phyloP scores from a whole-genome alignment of 2,329 filamentous ascomycete species.

The Alternaria novae-zelandiae region DNA sequence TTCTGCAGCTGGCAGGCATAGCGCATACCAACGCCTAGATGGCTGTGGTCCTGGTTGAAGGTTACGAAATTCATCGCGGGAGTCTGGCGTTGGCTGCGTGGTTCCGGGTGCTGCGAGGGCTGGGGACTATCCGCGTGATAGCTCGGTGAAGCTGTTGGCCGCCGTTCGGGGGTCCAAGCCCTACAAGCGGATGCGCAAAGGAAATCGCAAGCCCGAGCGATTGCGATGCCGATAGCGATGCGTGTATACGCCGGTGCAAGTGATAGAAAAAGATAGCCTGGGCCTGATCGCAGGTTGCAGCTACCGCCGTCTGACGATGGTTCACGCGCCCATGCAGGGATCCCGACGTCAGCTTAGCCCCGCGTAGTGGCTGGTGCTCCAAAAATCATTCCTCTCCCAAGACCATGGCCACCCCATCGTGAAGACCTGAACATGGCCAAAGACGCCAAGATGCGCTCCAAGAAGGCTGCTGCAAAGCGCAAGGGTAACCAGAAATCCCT shows the following conservation, averaged over 20 bases:
- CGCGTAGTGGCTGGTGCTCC: slow-evolving; percentile 28
- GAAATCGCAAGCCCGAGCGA: slow-evolving; percentile 1
- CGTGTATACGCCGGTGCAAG: slow-evolving; percentile 6
- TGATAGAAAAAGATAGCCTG: slow-evolving; percentile 1
- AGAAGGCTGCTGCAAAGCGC: slow-evolving; percentile 15
- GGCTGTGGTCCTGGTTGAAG: slow-evolving; percentile 99
- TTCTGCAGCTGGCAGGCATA: too few species aligned
- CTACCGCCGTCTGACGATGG: slow-evolving; percentile 15
- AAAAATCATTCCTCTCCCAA: slow-evolving; percentile 22
- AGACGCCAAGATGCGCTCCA: slow-evolving; percentile 16
- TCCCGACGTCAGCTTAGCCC: slow-evolving; percentile 24
- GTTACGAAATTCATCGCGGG: slow-evolving; percentile 90
- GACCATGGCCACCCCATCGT: slow-evolving; percentile 1
- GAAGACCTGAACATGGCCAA: slow-evolving; percentile 15
- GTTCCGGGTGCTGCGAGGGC: slow-evolving; percentile 4
- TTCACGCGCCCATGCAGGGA: slow-evolving; percentile 25
- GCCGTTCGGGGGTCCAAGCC: slow-evolving; percentile 13
- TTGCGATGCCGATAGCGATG: slow-evolving; percentile 13
- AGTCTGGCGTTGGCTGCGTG: slow-evolving; percentile 21
- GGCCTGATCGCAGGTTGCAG: slow-evolving; percentile 7
- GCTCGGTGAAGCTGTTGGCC: slow-evolving; percentile 30
- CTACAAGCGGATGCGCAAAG: slow-evolving; percentile 16
- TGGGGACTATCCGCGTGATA: slow-evolving; percentile 13
- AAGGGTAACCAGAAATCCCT: slow-evolving; percentile 25
- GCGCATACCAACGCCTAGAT: slow-evolving; percentile 84